Evolutionary conservation across 139 green algal species (phyloP), one percentile per base, ranked within the genome.

Genomic region (Chlorella sp.): DNA sequence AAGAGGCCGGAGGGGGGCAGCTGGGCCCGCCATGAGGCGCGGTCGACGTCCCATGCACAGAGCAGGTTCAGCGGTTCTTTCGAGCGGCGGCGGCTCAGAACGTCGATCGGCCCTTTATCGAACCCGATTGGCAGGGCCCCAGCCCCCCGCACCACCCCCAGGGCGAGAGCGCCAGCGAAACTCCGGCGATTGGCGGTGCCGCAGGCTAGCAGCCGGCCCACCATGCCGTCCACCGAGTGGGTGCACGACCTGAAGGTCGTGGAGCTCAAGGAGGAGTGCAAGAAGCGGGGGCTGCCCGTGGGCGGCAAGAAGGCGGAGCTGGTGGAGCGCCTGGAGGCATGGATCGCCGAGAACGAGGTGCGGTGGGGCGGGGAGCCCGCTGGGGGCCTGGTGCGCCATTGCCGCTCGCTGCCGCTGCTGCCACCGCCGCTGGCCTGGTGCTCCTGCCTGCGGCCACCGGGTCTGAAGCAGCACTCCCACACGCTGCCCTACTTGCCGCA

Each of bases 251-350:
- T 90, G 6, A 83, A 73, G 28, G 77, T 90, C 11, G 85, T 78
- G 3, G 85, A 93, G 11, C 80, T 93, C 16, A 93, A 93, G 54
- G 87, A 91, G n/a, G 90, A 93, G 68, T 76, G 89, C 38, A 93
- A 88, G 65, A 89, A 89, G 60, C 84, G 90, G 16, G 87, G 73
- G 0, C 82, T 88, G 38, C 36, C 83, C 8, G 74, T 89, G 19
- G 32, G 72, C 32, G 90, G 90, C 60, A 88, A 90, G 67, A 93
- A 93, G 44, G 82, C 84, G 40, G 90, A 91, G 75, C 79, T 93
- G 13, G 72, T 73, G 38, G 87, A 78, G 24, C 80, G 89, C n/a
- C 77, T 93, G n/a, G 40, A 85, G 38, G 82, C 82, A 36, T 73
- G 68, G 41, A 36, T 90, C 17, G 70, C 83, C 28, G 80, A 87